Base-by-base conservation (phyloP, 2,329 filamentous ascomycete genomes). In the Hymenoscyphus scutula region DNA sequence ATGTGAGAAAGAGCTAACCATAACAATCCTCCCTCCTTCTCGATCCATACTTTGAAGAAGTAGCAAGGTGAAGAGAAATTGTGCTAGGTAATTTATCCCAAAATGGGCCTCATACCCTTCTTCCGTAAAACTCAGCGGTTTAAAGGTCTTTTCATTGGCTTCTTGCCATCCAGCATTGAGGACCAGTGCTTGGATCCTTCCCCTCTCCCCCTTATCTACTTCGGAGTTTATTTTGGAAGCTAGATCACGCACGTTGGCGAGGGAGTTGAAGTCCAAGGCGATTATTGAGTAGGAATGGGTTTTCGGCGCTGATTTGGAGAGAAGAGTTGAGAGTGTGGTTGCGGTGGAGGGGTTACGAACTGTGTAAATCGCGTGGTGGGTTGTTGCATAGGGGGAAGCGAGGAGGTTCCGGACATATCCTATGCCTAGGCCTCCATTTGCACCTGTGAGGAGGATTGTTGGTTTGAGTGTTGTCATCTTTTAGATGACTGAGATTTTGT, bases 101-200 rank as follows among this genome's bases (percentile, higher is more conserved):
- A 75, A 76, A 10, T 70, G 68, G 63, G 69, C 72, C 53, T 77
- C 74, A 53, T 71, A 72, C 8, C 73, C 73, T 51, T 76, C 75
- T 2, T 67, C 62, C 13, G 71, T 74, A 56, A 72, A 73, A 7
- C 66, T 67, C 41, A 71, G 71, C 1, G 66, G 64, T 38, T 37
- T 56, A 38, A 65, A 58, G 17, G 61, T 65, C 59, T 62, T 57
- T 23, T 53, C 45, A 4, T 64, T 68, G 0, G 69, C 70, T 59
- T 69, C 69, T 53, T 61, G 60, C 60, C 38, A 57, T 5, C 54
- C 60, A 2, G 54, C 60, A 23, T 61, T 61, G 29, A 71, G 59
- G 45, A 71, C 30, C n/a, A 71, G 15, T 1, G 62, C 60, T 48
- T 53, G 56, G 29, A 71, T 69, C 7, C 27, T 55, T 27, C 61